Evolutionary conservation across 768 basidiomycete species (phyloP), one percentile per base, ranked within the genome.

Genomic region (Podaxis sp.): DNA sequence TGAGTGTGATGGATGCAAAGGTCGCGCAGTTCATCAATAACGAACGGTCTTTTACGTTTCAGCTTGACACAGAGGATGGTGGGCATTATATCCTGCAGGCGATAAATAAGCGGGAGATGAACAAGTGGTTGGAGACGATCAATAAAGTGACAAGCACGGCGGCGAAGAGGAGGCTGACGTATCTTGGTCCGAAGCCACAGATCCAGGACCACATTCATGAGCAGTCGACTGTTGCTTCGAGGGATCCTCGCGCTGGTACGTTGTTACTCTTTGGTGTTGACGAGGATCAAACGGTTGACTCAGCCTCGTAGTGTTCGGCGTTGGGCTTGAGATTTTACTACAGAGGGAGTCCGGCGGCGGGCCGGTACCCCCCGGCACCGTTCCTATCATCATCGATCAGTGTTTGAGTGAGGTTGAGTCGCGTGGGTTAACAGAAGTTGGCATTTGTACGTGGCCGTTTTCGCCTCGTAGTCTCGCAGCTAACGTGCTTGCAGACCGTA

Each of bases 21-120:
- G 86, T 90, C 21, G 78, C 83, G 7, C 83, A 82, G 63, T 87
- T 89, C 65, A 82, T 87, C 73, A 92, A 91, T 68, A 87, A 88
- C 69, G 88, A 91, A 63, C 81, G 92, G 50, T 90, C 92, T 50
- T 94, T 86, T 70, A 86, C 84, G 52, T 91, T 94, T 77, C 85
- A 89, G 67, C 77, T 95, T 47, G 86, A 90, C 67, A 90, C 91
- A 0, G 93, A 94, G 69, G 92, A 94, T 68, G 93, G 93, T 6
- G 91, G 90, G 0, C 88, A 88, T 67, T 92, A 91, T 67, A 71
- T 93, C 36, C 73, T 94, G 14, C 93, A 95, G 70, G 87, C 90
- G 0, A 71, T 83, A 37, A 85, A 81, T 65, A 84, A 81, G 69
- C 77, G 79, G 40, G 91, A 93, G 64, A 87, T 91, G 85, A 76